Evolutionary conservation across 1,139 yeast genomes (phyloP).

Genomic region (Sugiyamaella novakii): DNA sequence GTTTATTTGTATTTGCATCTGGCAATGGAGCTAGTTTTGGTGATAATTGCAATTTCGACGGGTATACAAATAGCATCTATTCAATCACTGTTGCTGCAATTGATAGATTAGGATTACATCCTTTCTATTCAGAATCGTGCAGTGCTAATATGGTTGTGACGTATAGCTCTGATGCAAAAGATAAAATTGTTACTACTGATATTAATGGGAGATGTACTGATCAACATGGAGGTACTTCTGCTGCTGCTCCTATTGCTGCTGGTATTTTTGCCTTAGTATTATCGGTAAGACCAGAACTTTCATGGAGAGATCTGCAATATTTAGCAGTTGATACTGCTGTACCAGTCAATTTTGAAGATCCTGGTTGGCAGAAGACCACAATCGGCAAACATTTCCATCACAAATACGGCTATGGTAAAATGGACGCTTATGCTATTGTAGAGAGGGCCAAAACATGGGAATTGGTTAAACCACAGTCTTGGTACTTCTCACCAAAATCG

Average conservation of each 20-base stretch:
- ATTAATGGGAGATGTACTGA: slow-evolving; percentile 67
- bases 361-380: slow-evolving; percentile 63
- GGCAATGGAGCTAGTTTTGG: slow-evolving; percentile 88
- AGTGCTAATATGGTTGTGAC: slow-evolving; percentile 97
- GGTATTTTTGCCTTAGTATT: slow-evolving; percentile 85
- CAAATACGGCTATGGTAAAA: slow-evolving; percentile 87
- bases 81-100: slow-evolving; percentile 95
- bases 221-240: slow-evolving; percentile 94
- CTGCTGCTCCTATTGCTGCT: slow-evolving; percentile 98
- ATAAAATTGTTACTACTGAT: slow-evolving; percentile 90
- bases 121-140: slow-evolving; percentile 88
- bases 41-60: slow-evolving; percentile 96
- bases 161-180: slow-evolving; percentile 88
- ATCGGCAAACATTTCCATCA: slow-evolving; percentile 74
- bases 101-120: slow-evolving; percentile 82
- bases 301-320: slow-evolving; percentile 97
- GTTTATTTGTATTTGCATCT: slow-evolving; percentile 91
- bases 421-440: slow-evolving; percentile 80
- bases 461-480: slow-evolving; percentile 86
- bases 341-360: slow-evolving; percentile 66
- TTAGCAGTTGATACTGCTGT: slow-evolving; percentile 72
- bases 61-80: slow-evolving; percentile 93
- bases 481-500: slow-evolving; percentile 60
- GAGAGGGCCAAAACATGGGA: slow-evolving; percentile 76
- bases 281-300: slow-evolving; percentile 77